phyloP scores from a whole-genome alignment of 2,329 filamentous ascomycete genomes.

The Fusarium torulosum region DNA sequence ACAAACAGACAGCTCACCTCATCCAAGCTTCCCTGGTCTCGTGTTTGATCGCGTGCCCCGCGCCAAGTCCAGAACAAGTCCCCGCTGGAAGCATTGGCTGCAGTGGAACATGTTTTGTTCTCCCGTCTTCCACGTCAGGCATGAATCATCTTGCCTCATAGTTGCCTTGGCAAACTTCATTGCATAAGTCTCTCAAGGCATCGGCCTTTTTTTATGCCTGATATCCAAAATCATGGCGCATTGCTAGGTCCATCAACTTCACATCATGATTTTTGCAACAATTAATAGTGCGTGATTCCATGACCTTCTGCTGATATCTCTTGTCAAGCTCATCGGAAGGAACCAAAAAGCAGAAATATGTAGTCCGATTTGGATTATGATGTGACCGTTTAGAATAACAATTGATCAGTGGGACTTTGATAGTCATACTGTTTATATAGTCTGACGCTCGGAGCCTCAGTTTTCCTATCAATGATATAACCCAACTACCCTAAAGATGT shows the following conservation, averaged over 20 bases:
- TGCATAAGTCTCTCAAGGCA: background rate
- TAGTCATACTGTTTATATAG: conserved; percentile 5
- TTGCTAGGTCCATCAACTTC: background rate
- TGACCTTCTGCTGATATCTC: background rate
- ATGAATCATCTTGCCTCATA: conserved; percentile 10
- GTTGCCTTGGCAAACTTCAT: conserved; percentile 24
- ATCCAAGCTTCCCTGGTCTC: conserved; percentile 1
- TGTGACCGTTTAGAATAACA: background rate
- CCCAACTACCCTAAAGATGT: conserved; percentile 9
- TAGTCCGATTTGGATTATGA: background rate
- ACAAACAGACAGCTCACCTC: conserved; percentile 19
- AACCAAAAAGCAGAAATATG: background rate
- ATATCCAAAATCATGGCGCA: background rate
- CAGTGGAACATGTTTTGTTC: conserved; percentile 29
- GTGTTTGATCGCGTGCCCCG: conserved; percentile 36
- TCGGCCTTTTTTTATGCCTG: conserved; percentile 3
- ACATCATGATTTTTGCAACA: conserved; percentile 18
- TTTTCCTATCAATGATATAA: background rate
- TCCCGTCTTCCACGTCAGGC: conserved; percentile 30
- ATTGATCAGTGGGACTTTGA: background rate
- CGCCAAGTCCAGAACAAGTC: conserved; percentile 1
- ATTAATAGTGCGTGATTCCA: conserved; percentile 2
- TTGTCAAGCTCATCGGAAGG: background rate
- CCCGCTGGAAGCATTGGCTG: conserved; percentile 18
- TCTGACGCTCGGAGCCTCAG: background rate